A percentile compares a stretch with the other conserved stretches of the same genome.
phyloP scores from a whole-genome alignment of 768 basidiomycete genomes.

The Antrodiella citrinella region DNA sequence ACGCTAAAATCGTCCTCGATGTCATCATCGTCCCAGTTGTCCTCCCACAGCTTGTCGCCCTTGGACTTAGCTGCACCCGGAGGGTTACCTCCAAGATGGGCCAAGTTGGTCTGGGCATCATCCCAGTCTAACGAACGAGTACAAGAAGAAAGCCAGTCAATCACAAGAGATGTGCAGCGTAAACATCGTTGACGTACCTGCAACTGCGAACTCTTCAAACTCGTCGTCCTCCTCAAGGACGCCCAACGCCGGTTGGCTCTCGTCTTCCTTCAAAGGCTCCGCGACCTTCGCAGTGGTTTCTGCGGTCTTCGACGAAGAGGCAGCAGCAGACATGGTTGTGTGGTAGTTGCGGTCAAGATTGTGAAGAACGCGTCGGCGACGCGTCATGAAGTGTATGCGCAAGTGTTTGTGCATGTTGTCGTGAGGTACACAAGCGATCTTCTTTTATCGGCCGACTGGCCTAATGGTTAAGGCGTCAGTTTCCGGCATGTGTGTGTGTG shows the following conservation, averaged over 20 bases:
- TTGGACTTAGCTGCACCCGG: constrained; percentile 72
- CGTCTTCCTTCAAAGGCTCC: constrained; percentile 25
- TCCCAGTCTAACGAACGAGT: constrained; percentile 60
- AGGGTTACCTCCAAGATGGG: constrained; percentile 64
- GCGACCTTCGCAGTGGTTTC: constrained; percentile 15
- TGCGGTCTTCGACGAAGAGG: constrained; percentile 18
- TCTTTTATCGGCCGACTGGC: constrained; percentile 45
- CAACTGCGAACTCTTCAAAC: constrained; percentile 87
- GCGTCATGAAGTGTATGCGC: no score
- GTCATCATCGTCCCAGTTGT: constrained; percentile 99
- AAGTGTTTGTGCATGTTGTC: no score
- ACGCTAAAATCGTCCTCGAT: constrained; percentile 96
- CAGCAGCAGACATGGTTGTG: constrained; percentile 18
- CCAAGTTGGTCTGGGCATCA: constrained; percentile 75
- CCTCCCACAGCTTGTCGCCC: constrained; percentile 95
- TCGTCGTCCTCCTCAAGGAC: constrained; percentile 97
- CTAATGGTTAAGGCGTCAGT: constrained; percentile 60
- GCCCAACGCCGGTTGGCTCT: constrained; percentile 61
- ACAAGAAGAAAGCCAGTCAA: no score
- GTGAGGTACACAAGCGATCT: no score
- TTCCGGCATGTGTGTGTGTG: constrained; percentile 31
- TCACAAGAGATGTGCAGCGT: neutral
- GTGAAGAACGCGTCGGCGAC: no score
- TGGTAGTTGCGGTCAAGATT: no score
- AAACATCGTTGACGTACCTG: constrained; percentile 44